Conservation (phyloP, 768 basidiomycete species). For the Candolleomyces efflorescens region DNA sequence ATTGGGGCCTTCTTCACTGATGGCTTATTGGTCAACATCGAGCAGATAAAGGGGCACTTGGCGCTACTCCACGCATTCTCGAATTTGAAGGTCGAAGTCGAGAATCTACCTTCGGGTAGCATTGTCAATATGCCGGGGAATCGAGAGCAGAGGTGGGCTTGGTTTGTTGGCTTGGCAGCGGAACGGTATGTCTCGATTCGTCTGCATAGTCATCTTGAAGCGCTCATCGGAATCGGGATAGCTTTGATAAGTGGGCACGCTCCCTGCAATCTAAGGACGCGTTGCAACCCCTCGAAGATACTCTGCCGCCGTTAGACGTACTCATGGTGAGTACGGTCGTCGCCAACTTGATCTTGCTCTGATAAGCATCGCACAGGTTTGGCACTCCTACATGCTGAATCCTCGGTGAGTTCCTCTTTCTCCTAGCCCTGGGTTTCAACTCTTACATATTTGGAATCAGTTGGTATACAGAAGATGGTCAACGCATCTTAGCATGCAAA, state of each 20-base stretch:
- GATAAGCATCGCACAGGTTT: conserved; percentile 18
- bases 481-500: conserved; percentile 17
- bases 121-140: conserved; percentile 13
- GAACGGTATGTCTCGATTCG: conserved; percentile 23
- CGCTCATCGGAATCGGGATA: conserved; percentile 2
- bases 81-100: conserved; percentile 22
- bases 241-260: conserved; percentile 29
- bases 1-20: conserved; percentile 21
- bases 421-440: background rate
- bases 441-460: conserved; percentile 10
- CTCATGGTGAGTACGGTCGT: conserved; percentile 24
- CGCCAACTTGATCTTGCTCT: background rate
- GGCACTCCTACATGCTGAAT: conserved; percentile 35
- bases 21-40: conserved; percentile 23
- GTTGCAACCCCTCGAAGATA: conserved; percentile 6
- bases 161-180: conserved; percentile 34
- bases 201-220: background rate
- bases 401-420: conserved; percentile 14
- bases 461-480: conserved; percentile 31
- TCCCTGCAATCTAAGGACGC: conserved; percentile 11
- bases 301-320: conserved; percentile 32
- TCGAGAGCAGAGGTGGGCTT: conserved; percentile 27
- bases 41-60: conserved; percentile 29
- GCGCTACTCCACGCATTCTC: conserved; percentile 29
- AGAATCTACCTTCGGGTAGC: conserved; percentile 5